Evolutionary conservation across 1,284 basidiomycete genomes (phyloP), one percentile per base, ranked within the genome.

Genomic region (Meira nashicola): DNA sequence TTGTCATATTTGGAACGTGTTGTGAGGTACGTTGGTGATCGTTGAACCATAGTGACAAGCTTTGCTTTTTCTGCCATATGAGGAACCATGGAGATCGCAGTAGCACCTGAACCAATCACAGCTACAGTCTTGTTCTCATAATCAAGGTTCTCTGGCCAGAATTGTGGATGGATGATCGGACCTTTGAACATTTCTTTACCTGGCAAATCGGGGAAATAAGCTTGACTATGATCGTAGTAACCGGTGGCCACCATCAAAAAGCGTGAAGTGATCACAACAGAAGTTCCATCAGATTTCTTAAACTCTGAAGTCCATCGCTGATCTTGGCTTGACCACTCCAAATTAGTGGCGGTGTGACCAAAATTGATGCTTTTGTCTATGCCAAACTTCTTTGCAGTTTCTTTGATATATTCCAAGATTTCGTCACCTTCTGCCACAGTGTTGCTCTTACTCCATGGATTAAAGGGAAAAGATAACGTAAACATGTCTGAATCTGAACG

Each of bases 1-100:
- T 3, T 3, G 8, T 33, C 28, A 33, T 4, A 3, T 33, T 8
- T 33, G 3, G 28, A 33, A 33, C 28, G 28, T 4, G 4, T 33
- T 33, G 28, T 33, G 28, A 43, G 2, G 14, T 50, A 50, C 14
- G n/a, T 25, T n/a, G 77, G 77, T 6, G 67, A 69, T 28, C 77
- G 66, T 59, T 78, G 77, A 21, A 78, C 64, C 43, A 78, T 60
- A 10, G 77, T 78, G 48, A 78, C 65, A 38, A 66, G 60, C 57
- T 64, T 60, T 15, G 62, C 51, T 17, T 60, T 44, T 10, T 63
- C 48, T 33, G 69, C 66, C 66, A 75, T 68, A 15, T 58, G 57
- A 12, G 65, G 74, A 21, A 76, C 55, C 39, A 76, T 66, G 23
- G 74, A 75, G 59, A 76, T 68, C 25, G 74, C 74, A 33, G 74